phyloP scores from a whole-genome alignment of 768 basidiomycete species.

The Tulasnella sp. region DNA sequence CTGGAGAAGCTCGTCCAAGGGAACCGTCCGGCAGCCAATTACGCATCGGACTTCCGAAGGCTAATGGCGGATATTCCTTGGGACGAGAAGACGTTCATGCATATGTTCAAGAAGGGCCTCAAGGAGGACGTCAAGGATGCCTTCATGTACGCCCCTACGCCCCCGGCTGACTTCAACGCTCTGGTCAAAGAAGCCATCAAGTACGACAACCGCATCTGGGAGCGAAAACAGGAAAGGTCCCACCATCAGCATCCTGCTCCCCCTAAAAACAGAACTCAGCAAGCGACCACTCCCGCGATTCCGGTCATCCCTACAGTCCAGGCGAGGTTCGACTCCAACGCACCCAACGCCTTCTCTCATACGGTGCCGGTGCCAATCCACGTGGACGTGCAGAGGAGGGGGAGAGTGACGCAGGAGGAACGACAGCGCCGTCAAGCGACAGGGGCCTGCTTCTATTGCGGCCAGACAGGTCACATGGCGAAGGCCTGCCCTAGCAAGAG shows the following conservation, averaged over 20 bases:
- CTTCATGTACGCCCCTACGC: not conserved
- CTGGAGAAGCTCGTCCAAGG: not conserved
- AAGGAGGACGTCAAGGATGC: not conserved
- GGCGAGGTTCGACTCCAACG: too few relatives aligned
- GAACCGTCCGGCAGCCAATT: not conserved
- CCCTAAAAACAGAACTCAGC: too few relatives aligned
- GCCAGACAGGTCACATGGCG: not conserved
- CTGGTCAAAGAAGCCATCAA: not conserved
- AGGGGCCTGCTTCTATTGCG: not conserved
- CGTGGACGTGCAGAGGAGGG: not conserved
- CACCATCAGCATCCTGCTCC: not conserved
- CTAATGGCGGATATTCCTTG: not conserved
- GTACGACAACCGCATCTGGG: not conserved
- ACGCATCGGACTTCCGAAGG: not conserved
- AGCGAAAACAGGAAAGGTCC: not conserved
- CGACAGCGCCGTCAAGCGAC: not conserved
- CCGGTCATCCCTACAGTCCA: too few relatives aligned
- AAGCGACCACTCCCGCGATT: not conserved
- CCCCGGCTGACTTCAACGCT: not conserved
- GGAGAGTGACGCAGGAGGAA: not conserved
- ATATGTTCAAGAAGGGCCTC: not conserved
- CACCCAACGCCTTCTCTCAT: not conserved
- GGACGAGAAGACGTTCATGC: not conserved
- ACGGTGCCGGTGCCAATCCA: not conserved
- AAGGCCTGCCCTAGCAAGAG: not conserved